phyloP scores from a whole-genome alignment of 2,329 filamentous ascomycete species.

The Penicillium sp. region DNA sequence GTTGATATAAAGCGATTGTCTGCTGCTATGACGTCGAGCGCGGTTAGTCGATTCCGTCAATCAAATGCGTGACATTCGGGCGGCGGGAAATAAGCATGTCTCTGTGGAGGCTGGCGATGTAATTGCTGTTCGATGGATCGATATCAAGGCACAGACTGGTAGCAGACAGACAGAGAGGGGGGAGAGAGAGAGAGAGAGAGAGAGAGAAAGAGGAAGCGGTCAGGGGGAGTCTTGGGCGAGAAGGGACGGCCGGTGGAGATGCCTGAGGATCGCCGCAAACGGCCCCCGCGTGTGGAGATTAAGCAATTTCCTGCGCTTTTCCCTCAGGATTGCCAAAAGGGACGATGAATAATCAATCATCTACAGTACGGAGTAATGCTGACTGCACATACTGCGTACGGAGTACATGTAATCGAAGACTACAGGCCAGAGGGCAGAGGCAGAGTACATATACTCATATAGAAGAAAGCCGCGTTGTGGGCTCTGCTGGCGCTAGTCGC shows the following conservation, averaged over 20 bases:
- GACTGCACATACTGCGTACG: too few relatives aligned
- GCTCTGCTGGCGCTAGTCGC: too few relatives aligned
- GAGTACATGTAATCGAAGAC: too few relatives aligned
- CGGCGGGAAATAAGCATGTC: neutral
- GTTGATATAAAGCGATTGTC: neutral
- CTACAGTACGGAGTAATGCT: too few relatives aligned
- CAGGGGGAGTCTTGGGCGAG: neutral
- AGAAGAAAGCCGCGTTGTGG: too few relatives aligned
- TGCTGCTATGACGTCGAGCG: neutral
- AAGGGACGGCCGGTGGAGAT: neutral
- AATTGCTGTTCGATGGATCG: neutral
- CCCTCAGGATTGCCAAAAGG: too few relatives aligned
- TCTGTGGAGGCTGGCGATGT: neutral
- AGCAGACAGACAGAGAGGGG: neutral
- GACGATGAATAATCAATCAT: too few relatives aligned
- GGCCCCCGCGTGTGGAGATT: conserved; percentile 3
- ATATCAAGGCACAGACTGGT: neutral
- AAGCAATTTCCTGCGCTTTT: neutral
- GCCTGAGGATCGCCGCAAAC: conserved; percentile 1
- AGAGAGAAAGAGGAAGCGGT: neutral
- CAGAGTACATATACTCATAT: too few relatives aligned
- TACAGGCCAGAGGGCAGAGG: too few relatives aligned
- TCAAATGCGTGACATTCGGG: neutral
- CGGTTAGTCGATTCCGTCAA: neutral
- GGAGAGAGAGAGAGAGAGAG: neutral